These are phyloP conservation scores for Entophlyctis helioformis DNA, from an alignment of 192 early-diverging fungal species.

Conservation along the genomic window DNA sequence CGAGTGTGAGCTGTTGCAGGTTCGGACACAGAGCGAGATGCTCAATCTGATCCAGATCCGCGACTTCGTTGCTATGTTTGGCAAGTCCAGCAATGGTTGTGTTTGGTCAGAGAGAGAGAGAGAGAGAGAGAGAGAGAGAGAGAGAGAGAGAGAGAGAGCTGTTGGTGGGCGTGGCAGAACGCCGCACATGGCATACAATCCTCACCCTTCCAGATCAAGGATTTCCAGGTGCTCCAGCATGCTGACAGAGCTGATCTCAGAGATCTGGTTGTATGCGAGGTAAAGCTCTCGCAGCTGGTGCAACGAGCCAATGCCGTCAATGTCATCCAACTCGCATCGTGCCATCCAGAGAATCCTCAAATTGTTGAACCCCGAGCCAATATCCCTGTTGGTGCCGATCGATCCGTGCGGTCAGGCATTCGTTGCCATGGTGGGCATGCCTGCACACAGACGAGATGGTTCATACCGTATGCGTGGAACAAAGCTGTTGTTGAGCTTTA, in stretches of 20 bases:
- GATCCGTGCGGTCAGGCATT: not conserved
- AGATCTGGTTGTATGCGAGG: slow-evolving; percentile 31
- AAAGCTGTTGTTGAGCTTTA: slow-evolving; percentile 32
- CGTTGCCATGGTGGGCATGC: too few species aligned
- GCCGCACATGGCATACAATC: not conserved
- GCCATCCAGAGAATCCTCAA: slow-evolving; percentile 32
- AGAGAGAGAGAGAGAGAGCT: not conserved
- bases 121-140: not conserved
- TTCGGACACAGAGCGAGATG: slow-evolving; percentile 19
- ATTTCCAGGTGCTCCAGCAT: slow-evolving; percentile 27
- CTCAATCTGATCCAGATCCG: slow-evolving; percentile 30
- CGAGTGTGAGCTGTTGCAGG: slow-evolving; percentile 18
- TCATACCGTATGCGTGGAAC: slow-evolving; percentile 24
- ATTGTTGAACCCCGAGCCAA: slow-evolving; percentile 27
- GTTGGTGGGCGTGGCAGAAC: not conserved
- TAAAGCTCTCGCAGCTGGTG: slow-evolving; percentile 17
- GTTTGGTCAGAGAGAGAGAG: not conserved
- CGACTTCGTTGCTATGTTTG: not conserved
- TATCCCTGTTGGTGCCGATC: slow-evolving; percentile 15
- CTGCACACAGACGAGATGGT: not conserved
- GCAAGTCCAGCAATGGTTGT: not conserved
- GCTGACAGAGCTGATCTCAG: slow-evolving; percentile 16
- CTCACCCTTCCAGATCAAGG: slow-evolving; percentile 36
- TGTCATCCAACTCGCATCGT: slow-evolving; percentile 21
- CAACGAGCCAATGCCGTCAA: slow-evolving; percentile 25